Percentiles rank a stretch among this genome's conserved stretches.
These are phyloP conservation scores for bread wheat (Triticum aestivum) DNA, from an alignment of 176 grass and related monocot genomes.

Conservation along the genomic window IWGSC_CS_RefSeq_v2.1 NC_057794.1:405301689-405302188, in stretches of 20 bases:
- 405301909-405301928: conserved; percentile 44
- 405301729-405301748: conserved; percentile 6
- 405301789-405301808: not conserved
- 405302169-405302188: conserved; percentile 76
- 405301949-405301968: conserved; percentile 71
- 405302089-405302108: conserved; percentile 85
- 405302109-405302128: conserved; percentile 84
- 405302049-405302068: not conserved
- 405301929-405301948: conserved; percentile 42
- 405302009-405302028: not conserved
- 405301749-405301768: not conserved
- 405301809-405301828: not conserved
- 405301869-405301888: conserved; percentile 59
- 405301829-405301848: conserved; percentile 52
- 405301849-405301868: conserved; percentile 29
- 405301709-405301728: conserved; percentile 34
- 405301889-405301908: conserved; percentile 63
- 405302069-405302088: conserved; percentile 92
- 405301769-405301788: not conserved
- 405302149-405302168: conserved; percentile 85
- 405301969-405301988: conserved; percentile 55
- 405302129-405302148: conserved; percentile 80
- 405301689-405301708: not conserved
- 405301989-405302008: not conserved
- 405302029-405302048: not conserved